Evolutionary conservation across 345 rosid genomes (phyloP).

Genomic region (Melaleuca alternifolia): DNA sequence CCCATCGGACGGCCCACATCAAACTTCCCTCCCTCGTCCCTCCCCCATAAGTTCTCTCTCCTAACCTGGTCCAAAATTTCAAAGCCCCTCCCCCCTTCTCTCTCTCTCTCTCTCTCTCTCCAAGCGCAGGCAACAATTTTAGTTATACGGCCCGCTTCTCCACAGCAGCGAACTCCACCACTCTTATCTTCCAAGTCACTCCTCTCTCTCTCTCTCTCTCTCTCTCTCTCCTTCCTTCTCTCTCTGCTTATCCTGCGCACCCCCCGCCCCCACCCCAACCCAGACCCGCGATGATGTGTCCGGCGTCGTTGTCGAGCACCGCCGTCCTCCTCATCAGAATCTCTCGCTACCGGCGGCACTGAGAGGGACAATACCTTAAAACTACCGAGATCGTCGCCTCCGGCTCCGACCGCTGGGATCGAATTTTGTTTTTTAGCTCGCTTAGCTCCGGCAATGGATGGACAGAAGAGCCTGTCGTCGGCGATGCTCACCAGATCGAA

Average conservation of each 20-base stretch:
- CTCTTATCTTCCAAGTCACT: neutral
- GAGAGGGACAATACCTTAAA: neutral
- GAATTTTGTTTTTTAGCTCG: neutral
- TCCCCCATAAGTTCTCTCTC: neutral
- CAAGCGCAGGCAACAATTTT: neutral
- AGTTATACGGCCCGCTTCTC: neutral
- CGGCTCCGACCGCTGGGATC: neutral
- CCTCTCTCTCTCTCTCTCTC: neutral
- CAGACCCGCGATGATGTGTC: conserved; percentile 30
- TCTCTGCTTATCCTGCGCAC: conserved; percentile 23
- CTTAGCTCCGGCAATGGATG: conserved; percentile 32
- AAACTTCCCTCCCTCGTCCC: conserved; percentile 19
- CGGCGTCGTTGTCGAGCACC: conserved; percentile 10
- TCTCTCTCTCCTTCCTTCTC: neutral
- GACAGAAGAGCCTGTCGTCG: conserved; percentile 44
- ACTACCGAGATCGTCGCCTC: neutral
- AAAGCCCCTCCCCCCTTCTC: neutral
- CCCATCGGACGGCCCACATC: conserved; percentile 41
- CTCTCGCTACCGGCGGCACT: conserved; percentile 36
- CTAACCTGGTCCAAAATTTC: neutral
- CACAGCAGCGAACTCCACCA: neutral
- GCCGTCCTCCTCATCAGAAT: conserved; percentile 25
- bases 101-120: neutral
- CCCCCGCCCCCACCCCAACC: conserved; percentile 13
- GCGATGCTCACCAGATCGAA: conserved; percentile 64